A percentile compares a stretch with the other conserved stretches of the same genome.
Conservation (phyloP, 352 stramenopile genomes). For the Globisporangium viniferum region DNA sequence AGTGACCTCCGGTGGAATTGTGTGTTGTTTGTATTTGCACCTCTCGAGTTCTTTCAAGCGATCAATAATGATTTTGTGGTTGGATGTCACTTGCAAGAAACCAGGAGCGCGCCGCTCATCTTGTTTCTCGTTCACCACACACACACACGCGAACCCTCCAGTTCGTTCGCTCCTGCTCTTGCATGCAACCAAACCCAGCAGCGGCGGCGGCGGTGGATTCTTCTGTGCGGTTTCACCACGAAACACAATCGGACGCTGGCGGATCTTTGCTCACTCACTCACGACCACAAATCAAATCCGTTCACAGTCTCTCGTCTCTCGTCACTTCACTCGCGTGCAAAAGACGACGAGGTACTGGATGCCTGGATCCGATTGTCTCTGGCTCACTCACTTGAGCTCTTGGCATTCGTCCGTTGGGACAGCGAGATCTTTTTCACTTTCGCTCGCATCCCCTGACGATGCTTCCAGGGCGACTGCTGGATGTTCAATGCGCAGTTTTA, state of each 20-base stretch:
- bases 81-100: neutral
- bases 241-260: constrained; percentile 1
- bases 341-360: neutral
- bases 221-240: neutral
- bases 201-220: neutral
- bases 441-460: neutral
- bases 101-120: neutral
- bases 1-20: neutral
- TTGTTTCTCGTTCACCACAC: neutral
- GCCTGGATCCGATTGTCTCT: neutral
- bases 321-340: neutral
- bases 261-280: neutral
- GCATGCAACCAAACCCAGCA: neutral
- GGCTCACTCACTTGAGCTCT: neutral
- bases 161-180: neutral
- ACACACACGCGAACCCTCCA: neutral
- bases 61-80: neutral
- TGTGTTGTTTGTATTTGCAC: neutral
- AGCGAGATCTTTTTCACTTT: neutral
- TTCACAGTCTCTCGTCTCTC: neutral
- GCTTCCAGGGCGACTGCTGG: neutral
- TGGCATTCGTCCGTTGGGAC: constrained; percentile 6
- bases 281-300: constrained; percentile 8
- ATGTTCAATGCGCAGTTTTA: neutral
- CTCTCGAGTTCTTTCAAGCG: neutral